phyloP scores from a whole-genome alignment of 2,329 filamentous ascomycete genomes.

The Achaetomium macrosporum region DNA sequence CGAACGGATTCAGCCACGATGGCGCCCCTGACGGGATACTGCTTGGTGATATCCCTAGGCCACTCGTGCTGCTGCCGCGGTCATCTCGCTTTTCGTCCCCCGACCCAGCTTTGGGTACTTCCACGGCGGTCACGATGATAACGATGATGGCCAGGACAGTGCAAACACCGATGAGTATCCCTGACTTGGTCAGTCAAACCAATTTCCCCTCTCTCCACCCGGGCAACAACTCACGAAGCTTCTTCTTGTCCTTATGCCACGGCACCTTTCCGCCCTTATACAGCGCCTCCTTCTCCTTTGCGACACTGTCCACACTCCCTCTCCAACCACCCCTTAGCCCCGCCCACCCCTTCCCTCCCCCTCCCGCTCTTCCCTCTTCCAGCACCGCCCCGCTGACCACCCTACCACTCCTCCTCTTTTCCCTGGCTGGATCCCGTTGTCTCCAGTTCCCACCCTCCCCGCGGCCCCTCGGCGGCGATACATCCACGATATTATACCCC shows the following conservation, averaged over 20 bases:
- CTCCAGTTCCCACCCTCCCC: slow-evolving; percentile 3
- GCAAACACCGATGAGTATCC: slow-evolving; percentile 49
- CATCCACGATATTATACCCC: slow-evolving; percentile 13
- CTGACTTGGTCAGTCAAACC: slow-evolving; percentile 31
- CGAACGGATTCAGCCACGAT: slow-evolving; percentile 81
- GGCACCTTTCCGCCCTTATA: slow-evolving; percentile 39
- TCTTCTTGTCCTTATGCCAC: slow-evolving; percentile 47
- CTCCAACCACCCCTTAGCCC: slow-evolving; percentile 23
- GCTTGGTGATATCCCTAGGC: slow-evolving; percentile 48
- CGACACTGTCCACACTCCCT: slow-evolving; percentile 43
- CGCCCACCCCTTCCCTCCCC: slow-evolving; percentile 9
- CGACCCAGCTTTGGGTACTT: slow-evolving; percentile 54
- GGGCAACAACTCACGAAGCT: slow-evolving; percentile 49
- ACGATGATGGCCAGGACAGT: slow-evolving; percentile 55
- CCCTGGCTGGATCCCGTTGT: not conserved
- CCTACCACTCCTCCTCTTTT: slow-evolving; percentile 8
- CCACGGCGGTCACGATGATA: slow-evolving; percentile 61
- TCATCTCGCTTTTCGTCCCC: slow-evolving; percentile 25
- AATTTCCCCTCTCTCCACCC: not conserved
- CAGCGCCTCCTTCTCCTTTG: slow-evolving; percentile 41
- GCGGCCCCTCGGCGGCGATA: slow-evolving; percentile 4
- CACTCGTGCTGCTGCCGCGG: slow-evolving; percentile 32
- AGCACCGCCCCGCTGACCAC: slow-evolving; percentile 23
- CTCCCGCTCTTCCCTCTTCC: slow-evolving; percentile 24
- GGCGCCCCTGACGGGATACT: slow-evolving; percentile 59